A percentile compares a stretch with the other conserved stretches of the same genome.
phyloP scores from a whole-genome alignment of 2,329 filamentous ascomycete genomes.

The Dothidotthia symphoricarpi region DNA sequence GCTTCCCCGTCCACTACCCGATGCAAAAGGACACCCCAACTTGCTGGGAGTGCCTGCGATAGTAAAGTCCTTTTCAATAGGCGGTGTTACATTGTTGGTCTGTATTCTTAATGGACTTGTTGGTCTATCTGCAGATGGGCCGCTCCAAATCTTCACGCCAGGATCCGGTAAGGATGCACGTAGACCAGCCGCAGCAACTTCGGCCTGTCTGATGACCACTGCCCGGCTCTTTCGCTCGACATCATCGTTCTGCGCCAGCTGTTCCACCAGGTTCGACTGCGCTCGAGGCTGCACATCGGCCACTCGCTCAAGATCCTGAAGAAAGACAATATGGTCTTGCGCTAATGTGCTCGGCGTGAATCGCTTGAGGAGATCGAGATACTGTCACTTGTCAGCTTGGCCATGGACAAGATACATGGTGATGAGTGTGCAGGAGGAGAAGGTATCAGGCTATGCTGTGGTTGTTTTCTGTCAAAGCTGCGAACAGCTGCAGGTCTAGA shows the following conservation, averaged over 20 bases:
- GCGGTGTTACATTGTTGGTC: slow-evolving; percentile 42
- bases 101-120: slow-evolving; percentile 22
- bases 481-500: slow-evolving; percentile 53
- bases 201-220: slow-evolving; percentile 36
- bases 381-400: slow-evolving; percentile 33
- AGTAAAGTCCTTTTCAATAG: slow-evolving; percentile 85
- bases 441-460: slow-evolving; percentile 45
- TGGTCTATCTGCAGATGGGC: slow-evolving; percentile 34
- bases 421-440: slow-evolving; percentile 4
- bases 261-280: slow-evolving; percentile 35
- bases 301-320: slow-evolving; percentile 41
- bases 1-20: slow-evolving; percentile 47
- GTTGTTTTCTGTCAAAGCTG: slow-evolving; percentile 48
- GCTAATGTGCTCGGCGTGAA: slow-evolving; percentile 40
- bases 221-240: slow-evolving; percentile 35
- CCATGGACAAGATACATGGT: background rate
- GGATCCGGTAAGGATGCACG: slow-evolving; percentile 20
- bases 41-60: slow-evolving; percentile 76
- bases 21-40: slow-evolving; percentile 77
- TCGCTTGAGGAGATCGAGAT: slow-evolving; percentile 42
- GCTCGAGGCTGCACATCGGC: slow-evolving; percentile 28
- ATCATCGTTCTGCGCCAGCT: slow-evolving; percentile 37
- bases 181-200: slow-evolving; percentile 32
- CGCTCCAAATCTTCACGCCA: slow-evolving; percentile 46
- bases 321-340: slow-evolving; percentile 42